A percentile compares a stretch with the other conserved stretches of the same genome.
These are phyloP conservation scores for Catharanthus roseus DNA, from an alignment of 257 asterid species.

Conservation along the genomic window DNA sequence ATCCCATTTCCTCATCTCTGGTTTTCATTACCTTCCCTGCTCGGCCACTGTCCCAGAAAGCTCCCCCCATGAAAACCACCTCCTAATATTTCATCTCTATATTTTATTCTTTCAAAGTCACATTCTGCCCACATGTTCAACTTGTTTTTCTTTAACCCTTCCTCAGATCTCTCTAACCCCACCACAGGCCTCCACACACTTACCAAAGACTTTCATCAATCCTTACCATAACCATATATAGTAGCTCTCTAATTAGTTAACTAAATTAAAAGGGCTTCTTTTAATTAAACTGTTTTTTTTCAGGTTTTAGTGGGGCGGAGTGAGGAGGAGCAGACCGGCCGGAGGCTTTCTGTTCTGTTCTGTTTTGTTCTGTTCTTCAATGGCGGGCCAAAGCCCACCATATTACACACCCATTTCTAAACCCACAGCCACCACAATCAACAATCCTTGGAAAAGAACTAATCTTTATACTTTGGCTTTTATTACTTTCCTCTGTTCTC, in stretches of 20 bases:
- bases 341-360: background rate
- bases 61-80: too few species aligned
- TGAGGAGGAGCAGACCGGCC: background rate
- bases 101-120: background rate
- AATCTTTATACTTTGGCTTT: conserved; percentile 33
- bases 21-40: too few species aligned
- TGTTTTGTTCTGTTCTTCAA: conserved; percentile 3
- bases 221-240: too few species aligned
- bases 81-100: too few species aligned
- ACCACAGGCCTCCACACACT: too few species aligned
- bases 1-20: too few species aligned
- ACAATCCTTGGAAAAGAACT: conserved; percentile 28
- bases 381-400: conserved; percentile 56
- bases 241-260: too few species aligned
- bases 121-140: conserved; percentile 10
- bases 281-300: too few species aligned
- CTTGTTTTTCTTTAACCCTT: conserved; percentile 8
- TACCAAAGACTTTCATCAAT: too few species aligned
- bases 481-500: conserved; percentile 48
- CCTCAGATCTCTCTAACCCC: conserved; percentile 19
- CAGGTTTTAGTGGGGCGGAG: too few species aligned
- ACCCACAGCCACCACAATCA: conserved; percentile 27
- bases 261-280: too few species aligned
- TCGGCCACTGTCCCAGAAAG: too few species aligned
- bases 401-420: conserved; percentile 57